Evolutionary conservation across 768 basidiomycete species (phyloP).

Genomic region (Royoungia palumana): DNA sequence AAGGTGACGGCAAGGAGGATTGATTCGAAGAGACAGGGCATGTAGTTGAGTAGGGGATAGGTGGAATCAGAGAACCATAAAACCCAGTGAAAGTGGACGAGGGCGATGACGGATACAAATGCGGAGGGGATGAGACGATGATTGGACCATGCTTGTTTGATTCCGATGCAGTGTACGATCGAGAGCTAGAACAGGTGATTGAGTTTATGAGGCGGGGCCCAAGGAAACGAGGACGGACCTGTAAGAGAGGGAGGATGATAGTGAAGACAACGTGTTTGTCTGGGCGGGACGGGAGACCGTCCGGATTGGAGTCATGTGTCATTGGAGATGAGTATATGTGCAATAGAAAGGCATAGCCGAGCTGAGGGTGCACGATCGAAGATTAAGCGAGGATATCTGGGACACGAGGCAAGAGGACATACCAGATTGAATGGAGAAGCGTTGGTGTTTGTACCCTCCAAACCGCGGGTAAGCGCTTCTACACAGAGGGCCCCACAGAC

Average conservation of each 20-base stretch:
- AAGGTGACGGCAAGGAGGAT: constrained; percentile 53
- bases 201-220: background rate
- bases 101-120: constrained; percentile 53
- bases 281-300: constrained; percentile 55
- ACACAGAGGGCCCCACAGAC: constrained; percentile 63
- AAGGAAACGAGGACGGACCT: constrained; percentile 40
- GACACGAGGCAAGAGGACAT: constrained; percentile 25
- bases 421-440: constrained; percentile 73
- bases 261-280: constrained; percentile 73
- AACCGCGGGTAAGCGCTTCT: constrained; percentile 62
- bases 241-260: constrained; percentile 67
- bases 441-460: constrained; percentile 59
- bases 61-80: constrained; percentile 44
- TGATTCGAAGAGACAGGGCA: constrained; percentile 72
- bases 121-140: constrained; percentile 71
- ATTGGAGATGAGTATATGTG: constrained; percentile 70
- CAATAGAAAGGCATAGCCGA: constrained; percentile 73
- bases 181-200: constrained; percentile 44
- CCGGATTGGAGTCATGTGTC: constrained; percentile 44
- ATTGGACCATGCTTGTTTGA: constrained; percentile 58
- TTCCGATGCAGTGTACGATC: constrained; percentile 63
- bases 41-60: constrained; percentile 72
- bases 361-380: constrained; percentile 35
- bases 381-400: constrained; percentile 6
- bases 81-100: constrained; percentile 67